These are phyloP conservation scores for Sorghum bicolor DNA, from an alignment of 176 grass and related monocot species.

Conservation along the genomic window Sorghum_bicolor_NCBIv3 NC_012879.2:2244001-2244500, in stretches of 20 bases:
- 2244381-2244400: slow-evolving; percentile 13
- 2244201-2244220: slow-evolving; percentile 40
- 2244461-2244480: slow-evolving; percentile 99
- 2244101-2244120: neutral
- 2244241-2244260: slow-evolving; percentile 99
- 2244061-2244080: neutral
- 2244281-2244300: slow-evolving; percentile 96
- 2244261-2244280: slow-evolving; percentile 91
- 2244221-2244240: slow-evolving; percentile 99
- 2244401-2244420: neutral
- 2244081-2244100: neutral
- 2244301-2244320: slow-evolving; percentile 87
- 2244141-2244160: neutral
- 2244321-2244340: slow-evolving; percentile 97
- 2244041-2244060: neutral
- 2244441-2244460: slow-evolving; percentile 42
- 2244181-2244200: slow-evolving; percentile 8
- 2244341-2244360: slow-evolving; percentile 74
- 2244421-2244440: slow-evolving; percentile 27
- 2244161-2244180: neutral
- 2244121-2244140: neutral
- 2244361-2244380: slow-evolving; percentile 17
- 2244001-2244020: neutral
- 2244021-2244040: neutral
- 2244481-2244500: slow-evolving; percentile 95